Evolutionary conservation across 2,329 filamentous ascomycete genomes (phyloP).

Genomic region (Metarhizium humberi): DNA sequence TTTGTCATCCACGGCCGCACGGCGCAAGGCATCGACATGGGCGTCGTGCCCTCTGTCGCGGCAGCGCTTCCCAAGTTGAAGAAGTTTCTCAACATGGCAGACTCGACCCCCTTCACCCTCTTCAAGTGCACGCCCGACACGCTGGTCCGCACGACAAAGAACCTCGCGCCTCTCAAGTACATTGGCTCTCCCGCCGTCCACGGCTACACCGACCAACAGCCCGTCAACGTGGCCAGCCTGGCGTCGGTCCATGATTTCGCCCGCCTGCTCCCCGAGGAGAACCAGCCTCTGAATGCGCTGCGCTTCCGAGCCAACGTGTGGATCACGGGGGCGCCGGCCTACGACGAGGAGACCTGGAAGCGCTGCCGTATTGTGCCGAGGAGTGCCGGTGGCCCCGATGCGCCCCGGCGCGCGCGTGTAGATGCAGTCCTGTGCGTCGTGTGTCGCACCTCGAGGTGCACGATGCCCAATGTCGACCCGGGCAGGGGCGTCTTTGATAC

Average conservation of each 20-base stretch:
- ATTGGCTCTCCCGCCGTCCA: slow-evolving; percentile 1
- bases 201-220: slow-evolving; percentile 3
- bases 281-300: slow-evolving; percentile 1
- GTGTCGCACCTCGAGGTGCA: slow-evolving; percentile 1
- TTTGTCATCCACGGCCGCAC: slow-evolving; percentile 1
- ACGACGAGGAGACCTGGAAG: neutral
- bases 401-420: neutral
- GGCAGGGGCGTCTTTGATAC: slow-evolving; percentile 1
- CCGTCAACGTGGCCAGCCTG: slow-evolving; percentile 1
- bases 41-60: neutral
- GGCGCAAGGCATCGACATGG: slow-evolving; percentile 1
- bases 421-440: slow-evolving; percentile 1
- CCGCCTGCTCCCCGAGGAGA: neutral
- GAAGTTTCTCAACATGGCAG: neutral
- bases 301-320: slow-evolving; percentile 1
- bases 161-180: slow-evolving; percentile 1
- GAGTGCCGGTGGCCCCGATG: too few species aligned
- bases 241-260: neutral
- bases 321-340: neutral
- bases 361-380: neutral
- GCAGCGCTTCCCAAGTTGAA: neutral
- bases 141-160: neutral
- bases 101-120: neutral
- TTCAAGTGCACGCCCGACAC: neutral
- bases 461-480: slow-evolving; percentile 1